These are phyloP conservation scores for Phyllosticta paracitricarpa DNA, from an alignment of 2,329 filamentous ascomycete genomes.

Conservation along the genomic window DNA sequence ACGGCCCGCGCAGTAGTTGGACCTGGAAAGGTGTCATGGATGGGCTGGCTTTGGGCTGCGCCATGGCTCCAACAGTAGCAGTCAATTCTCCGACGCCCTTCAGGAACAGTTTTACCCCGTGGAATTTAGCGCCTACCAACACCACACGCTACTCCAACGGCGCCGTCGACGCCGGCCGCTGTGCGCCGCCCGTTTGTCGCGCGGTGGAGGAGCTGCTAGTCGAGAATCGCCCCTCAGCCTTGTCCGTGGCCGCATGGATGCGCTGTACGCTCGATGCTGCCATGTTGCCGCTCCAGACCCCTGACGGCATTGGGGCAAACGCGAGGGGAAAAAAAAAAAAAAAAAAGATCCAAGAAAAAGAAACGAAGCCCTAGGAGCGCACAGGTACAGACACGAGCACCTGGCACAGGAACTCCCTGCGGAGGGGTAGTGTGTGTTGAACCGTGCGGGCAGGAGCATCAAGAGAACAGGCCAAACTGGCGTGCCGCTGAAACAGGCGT, in stretches of 20 bases:
- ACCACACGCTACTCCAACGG: not conserved
- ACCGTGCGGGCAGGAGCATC: not conserved
- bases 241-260: constrained; percentile 1
- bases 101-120: not conserved
- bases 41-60: not conserved
- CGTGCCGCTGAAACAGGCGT: constrained; percentile 2
- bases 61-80: constrained; percentile 3
- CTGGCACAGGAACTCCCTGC: not conserved
- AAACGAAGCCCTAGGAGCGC: not conserved
- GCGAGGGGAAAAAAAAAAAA: not conserved
- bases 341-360: not conserved
- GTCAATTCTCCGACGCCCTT: not conserved
- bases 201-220: not conserved
- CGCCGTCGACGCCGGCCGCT: not conserved
- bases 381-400: not conserved
- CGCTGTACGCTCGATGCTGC: not conserved
- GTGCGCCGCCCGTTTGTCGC: not conserved
- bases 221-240: constrained; percentile 5
- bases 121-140: not conserved
- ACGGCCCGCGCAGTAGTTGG: constrained; percentile 25
- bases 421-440: not conserved
- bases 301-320: not conserved
- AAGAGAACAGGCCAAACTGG: not conserved
- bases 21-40: constrained; percentile 2
- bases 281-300: not conserved